A percentile compares a stretch with the other conserved stretches of the same genome.
phyloP scores from a whole-genome alignment of 2,329 filamentous ascomycete genomes.

The Fusarium armeniacum region DNA sequence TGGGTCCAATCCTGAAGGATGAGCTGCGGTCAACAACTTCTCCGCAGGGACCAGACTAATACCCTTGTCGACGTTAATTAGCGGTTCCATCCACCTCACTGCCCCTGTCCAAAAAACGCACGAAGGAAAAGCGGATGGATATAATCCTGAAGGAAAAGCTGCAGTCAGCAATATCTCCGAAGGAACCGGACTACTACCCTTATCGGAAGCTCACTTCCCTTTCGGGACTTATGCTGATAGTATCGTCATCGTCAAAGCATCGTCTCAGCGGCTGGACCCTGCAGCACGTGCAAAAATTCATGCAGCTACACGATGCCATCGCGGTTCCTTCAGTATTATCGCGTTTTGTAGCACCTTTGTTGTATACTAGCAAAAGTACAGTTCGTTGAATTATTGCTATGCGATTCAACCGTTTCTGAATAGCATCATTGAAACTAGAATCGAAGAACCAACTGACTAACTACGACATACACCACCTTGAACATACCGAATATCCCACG shows the following conservation, averaged over 20 bases:
- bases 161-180: not conserved
- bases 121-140: slow-evolving; percentile 10
- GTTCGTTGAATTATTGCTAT: slow-evolving; percentile 11
- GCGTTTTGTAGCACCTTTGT: slow-evolving; percentile 13
- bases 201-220: slow-evolving; percentile 11
- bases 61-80: slow-evolving; percentile 2
- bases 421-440: slow-evolving; percentile 11
- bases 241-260: slow-evolving; percentile 8
- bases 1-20: slow-evolving; percentile 6
- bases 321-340: slow-evolving; percentile 9
- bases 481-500: slow-evolving; percentile 12
- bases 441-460: slow-evolving; percentile 9
- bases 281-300: slow-evolving; percentile 15
- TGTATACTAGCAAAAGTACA: slow-evolving; percentile 12
- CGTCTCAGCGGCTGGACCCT: slow-evolving; percentile 12
- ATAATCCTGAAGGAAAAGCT: slow-evolving; percentile 14
- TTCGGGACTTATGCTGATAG: slow-evolving; percentile 9
- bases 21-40: not conserved
- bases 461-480: slow-evolving; percentile 7
- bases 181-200: not conserved
- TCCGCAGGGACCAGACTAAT: slow-evolving; percentile 4
- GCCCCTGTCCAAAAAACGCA: slow-evolving; percentile 13
- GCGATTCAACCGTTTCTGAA: slow-evolving; percentile 8
- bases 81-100: slow-evolving; percentile 5
- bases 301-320: slow-evolving; percentile 10